A percentile compares a stretch with the other conserved stretches of the same genome.
Evolutionary conservation across 2,329 filamentous ascomycete genomes (phyloP).

Genomic region (Aspergillus novoparasiticus): DNA sequence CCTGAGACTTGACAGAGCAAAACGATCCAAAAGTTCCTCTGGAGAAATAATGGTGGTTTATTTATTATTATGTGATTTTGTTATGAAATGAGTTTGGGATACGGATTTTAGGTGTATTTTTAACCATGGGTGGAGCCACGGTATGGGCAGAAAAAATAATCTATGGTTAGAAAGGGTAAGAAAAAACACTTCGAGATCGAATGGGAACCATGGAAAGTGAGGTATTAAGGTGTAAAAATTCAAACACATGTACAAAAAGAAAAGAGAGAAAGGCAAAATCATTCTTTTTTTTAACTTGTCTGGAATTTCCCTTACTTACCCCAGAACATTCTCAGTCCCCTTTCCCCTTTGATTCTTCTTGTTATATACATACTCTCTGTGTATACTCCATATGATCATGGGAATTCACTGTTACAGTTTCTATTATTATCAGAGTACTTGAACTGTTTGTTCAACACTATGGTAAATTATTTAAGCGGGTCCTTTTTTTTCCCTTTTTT

Average conservation of each 20-base stretch:
- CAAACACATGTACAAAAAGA: neutral
- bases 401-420: neutral
- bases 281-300: neutral
- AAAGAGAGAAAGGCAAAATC: neutral
- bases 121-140: slow-evolving; percentile 4
- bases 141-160: slow-evolving; percentile 4
- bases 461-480: neutral
- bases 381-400: neutral
- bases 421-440: neutral
- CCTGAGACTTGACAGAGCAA: slow-evolving; percentile 16
- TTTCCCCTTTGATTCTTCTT: neutral
- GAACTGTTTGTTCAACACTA: neutral
- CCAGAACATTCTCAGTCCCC: too few relatives aligned
- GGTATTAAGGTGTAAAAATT: neutral
- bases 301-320: neutral
- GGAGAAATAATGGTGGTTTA: neutral
- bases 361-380: neutral
- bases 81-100: slow-evolving; percentile 5
- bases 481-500: neutral
- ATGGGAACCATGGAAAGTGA: neutral
- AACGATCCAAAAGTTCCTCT: slow-evolving; percentile 1
- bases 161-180: neutral
- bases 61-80: slow-evolving; percentile 7
- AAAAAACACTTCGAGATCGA: neutral
- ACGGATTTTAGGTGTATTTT: slow-evolving; percentile 9